Conservation (phyloP, 1,284 basidiomycete species). For the Tetrapyrgos nigripes region DNA sequence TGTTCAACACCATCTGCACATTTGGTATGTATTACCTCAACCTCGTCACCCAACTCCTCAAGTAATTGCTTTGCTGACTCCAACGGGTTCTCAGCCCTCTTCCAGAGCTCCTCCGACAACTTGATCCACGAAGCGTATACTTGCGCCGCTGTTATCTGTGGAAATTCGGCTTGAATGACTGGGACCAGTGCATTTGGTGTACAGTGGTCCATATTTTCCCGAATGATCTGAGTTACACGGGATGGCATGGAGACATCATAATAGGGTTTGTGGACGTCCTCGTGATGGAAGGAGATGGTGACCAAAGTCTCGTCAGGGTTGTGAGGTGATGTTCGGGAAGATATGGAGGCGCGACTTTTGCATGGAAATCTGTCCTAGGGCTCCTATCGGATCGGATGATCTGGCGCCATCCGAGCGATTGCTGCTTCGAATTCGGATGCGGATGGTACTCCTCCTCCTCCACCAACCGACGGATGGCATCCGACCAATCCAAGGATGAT, state of each 20-base stretch:
- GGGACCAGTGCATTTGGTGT: conserved; percentile 1
- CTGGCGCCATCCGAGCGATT: too few species aligned
- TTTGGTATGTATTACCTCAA: conserved; percentile 26
- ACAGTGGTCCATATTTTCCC: background rate
- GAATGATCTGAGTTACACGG: background rate
- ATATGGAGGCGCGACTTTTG: background rate
- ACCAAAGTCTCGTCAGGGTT: background rate
- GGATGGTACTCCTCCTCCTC: too few species aligned
- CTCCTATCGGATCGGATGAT: too few species aligned
- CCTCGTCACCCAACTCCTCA: conserved; percentile 25
- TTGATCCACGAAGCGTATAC: conserved; percentile 26
- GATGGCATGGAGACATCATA: conserved; percentile 5
- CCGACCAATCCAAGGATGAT: too few species aligned
- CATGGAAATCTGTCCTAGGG: conserved; percentile 16
- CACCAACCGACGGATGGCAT: too few species aligned
- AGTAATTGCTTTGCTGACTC: conserved; percentile 31
- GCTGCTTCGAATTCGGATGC: too few species aligned
- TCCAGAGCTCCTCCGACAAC: conserved; percentile 35
- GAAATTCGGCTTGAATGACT: background rate
- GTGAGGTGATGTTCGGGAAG: background rate
- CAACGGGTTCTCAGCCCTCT: conserved; percentile 28
- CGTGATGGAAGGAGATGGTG: conserved; percentile 1
- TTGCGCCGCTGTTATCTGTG: conserved; percentile 6
- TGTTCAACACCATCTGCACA: conserved; percentile 27
- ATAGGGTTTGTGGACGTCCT: conserved; percentile 4